A percentile compares a stretch with the other conserved stretches of the same genome.
Conservation (phyloP, 129 eudicot species). For the Solidago caesia region DNA sequence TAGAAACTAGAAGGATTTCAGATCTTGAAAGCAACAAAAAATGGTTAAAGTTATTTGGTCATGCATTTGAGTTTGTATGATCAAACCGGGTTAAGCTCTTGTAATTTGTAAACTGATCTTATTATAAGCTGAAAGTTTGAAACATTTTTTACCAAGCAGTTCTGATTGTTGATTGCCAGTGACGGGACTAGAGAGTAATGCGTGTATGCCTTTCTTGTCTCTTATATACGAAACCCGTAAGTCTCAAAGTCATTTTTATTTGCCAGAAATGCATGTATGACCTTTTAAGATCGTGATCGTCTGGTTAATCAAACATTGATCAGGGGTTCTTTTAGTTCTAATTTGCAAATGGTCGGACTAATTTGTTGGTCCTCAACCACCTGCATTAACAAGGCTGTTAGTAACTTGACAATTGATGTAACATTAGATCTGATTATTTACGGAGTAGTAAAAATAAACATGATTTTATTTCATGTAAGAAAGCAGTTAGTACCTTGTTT, state of each 20-base stretch:
- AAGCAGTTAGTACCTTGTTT: too few relatives aligned
- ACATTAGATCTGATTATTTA: too few relatives aligned
- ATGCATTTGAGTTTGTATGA: not conserved
- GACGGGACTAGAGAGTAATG: conserved; percentile 7
- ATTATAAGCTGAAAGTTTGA: not conserved
- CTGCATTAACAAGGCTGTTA: too few relatives aligned
- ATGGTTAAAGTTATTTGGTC: not conserved
- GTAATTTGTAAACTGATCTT: conserved; percentile 1
- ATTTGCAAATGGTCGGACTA: too few relatives aligned
- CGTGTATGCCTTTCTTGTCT: conserved; percentile 4
- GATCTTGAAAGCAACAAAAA: not conserved
- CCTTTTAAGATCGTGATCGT: not conserved
- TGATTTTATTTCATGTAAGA: too few relatives aligned
- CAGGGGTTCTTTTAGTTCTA: too few relatives aligned
- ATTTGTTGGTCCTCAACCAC: too few relatives aligned
- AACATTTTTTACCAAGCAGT: conserved; percentile 15
- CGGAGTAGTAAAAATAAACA: too few relatives aligned
- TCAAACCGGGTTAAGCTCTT: not conserved
- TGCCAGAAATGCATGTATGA: not conserved
- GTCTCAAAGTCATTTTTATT: not conserved
- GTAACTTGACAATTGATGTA: too few relatives aligned
- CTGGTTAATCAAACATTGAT: not conserved
- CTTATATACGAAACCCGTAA: not conserved
- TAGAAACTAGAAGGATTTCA: conserved; percentile 51
- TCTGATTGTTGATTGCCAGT: not conserved